Base-by-base conservation (phyloP, 2,329 filamentous ascomycete species). In the Penicillium concentricum region DNA sequence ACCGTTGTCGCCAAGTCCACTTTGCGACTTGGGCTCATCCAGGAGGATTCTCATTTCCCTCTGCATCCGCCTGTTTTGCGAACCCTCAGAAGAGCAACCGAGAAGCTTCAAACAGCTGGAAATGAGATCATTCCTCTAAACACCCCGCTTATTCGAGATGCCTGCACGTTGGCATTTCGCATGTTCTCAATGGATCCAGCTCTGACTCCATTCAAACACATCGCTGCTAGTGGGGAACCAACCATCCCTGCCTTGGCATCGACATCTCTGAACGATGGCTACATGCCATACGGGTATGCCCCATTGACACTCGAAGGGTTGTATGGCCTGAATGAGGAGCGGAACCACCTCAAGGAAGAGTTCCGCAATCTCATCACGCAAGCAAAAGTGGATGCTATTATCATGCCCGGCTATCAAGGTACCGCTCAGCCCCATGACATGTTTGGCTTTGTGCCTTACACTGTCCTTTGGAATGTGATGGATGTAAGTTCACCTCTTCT, bases 371-470 rank as follows among this genome's bases (percentile, higher is more conserved):
- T 76, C 1, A 73, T 79, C 62, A 64, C 70, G 1, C 65, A 76
- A 15, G 64, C 79, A 8, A 62, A 70, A 15, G 63, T 84, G 10
- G 82, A 84, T 65, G 80, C 75, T 0, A 70, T 84, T 0, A 46
- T 85, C n/a, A 75, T 74, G 62, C 74, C 78, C 5, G 72, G 75
- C 5, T 78, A 80, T n/a, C 77, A 79, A 56, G 74, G 72, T 13
- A 83, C 80, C 0, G 81, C 82, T 1, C 76, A 80, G 0, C 72
- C 72, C 28, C 82, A 84, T 61, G 82, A 84, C 62, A 71, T 68
- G 0, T 84, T 76, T 63, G 65, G 63, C 2, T 54, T 61, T 24
- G 43, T 54, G 15, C 50, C 59, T 15, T 66, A 66, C 32, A 83
- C 82, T 0, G 67, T 76, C 20, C 58, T 84, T 42, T 73, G 74